Base-by-base conservation (phyloP, 2,329 filamentous ascomycete genomes). In the Trichoderma simmonsii region DNA sequence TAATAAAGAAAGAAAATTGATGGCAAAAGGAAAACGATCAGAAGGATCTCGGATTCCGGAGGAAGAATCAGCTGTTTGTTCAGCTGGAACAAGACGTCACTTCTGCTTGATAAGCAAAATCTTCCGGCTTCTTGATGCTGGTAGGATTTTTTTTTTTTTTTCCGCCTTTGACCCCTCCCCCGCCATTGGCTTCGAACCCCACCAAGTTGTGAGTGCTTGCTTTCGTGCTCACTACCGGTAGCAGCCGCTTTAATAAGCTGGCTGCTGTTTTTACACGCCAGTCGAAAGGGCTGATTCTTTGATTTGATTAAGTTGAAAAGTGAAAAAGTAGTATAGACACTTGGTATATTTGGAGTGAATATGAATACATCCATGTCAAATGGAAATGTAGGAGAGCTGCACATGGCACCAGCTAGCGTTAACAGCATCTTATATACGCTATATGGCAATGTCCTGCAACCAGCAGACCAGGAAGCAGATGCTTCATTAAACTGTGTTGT, bases 91-190 rank as follows among this genome's bases (percentile, higher is more conserved):
- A 48, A 70, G 66, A 72, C 66, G 72, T 73, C 63, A 71, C 72
- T 72, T 26, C 30, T 71, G 72, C 72, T 73, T 73, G 67, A 71
- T 71, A 73, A 73, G 72, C 72, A 73, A 48, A 73, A 73, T 73
- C 69, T 73, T 73, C 39, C 12, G 59, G 43, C 43, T 71, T 71
- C 71, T 66, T 71, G 67, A 64, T 67, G 39, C 34, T 66, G 59
- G 48, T 62, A 26, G 65, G 71, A 61, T 60, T 57, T 70, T 57
- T 67, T 72, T 67, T 67, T 67, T 66, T 66, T 67, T 67, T 67
- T 66, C 56, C 14, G 68, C 61, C 70, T 61, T 63, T 34, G 67
- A 70, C 72, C 69, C 72, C 69, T 63, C 72, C 72, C 72, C 72
- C 71, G 61, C 72, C 69, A 73, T 57, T 62, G 36, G 62, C 54